phyloP scores from a whole-genome alignment of 2,329 filamentous ascomycete genomes.

The Pseudopithomyces chartarum region DNA sequence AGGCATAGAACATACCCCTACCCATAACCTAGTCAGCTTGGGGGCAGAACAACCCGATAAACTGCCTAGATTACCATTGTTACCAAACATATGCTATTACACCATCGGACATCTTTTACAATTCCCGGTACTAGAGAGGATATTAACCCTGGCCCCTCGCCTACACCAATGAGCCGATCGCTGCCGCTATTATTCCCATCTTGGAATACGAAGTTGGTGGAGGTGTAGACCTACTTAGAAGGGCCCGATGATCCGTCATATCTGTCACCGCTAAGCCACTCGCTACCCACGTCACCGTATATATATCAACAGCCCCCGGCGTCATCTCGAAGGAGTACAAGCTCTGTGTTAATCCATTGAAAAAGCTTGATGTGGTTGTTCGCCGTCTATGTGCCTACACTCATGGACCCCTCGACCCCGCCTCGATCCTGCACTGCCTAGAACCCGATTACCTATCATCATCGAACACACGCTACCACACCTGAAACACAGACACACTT shows the following conservation, averaged over 20 bases:
- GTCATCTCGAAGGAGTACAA: neutral
- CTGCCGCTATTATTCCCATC: neutral
- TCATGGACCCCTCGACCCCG: slow-evolving; percentile 23
- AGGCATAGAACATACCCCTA: neutral
- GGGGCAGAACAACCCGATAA: neutral
- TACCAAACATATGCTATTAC: neutral
- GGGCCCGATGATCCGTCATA: too few relatives aligned
- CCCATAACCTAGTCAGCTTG: neutral
- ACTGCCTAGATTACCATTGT: neutral
- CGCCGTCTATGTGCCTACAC: slow-evolving; percentile 11
- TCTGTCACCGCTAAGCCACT: neutral
- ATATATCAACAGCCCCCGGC: neutral
- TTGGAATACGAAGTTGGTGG: too few relatives aligned
- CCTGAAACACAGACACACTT: slow-evolving; percentile 31
- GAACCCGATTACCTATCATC: slow-evolving; percentile 26
- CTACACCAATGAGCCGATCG: neutral
- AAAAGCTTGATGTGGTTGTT: neutral
- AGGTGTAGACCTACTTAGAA: too few relatives aligned
- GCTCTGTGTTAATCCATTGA: neutral
- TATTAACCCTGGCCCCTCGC: neutral
- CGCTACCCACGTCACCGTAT: neutral
- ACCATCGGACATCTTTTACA: neutral
- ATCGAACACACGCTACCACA: slow-evolving; percentile 15
- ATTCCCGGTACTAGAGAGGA: neutral
- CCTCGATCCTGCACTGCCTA: slow-evolving; percentile 19